These are phyloP conservation scores for Agarophyton chilense DNA, from an alignment of 23 red algal genomes.

Conservation along the genomic window DNA sequence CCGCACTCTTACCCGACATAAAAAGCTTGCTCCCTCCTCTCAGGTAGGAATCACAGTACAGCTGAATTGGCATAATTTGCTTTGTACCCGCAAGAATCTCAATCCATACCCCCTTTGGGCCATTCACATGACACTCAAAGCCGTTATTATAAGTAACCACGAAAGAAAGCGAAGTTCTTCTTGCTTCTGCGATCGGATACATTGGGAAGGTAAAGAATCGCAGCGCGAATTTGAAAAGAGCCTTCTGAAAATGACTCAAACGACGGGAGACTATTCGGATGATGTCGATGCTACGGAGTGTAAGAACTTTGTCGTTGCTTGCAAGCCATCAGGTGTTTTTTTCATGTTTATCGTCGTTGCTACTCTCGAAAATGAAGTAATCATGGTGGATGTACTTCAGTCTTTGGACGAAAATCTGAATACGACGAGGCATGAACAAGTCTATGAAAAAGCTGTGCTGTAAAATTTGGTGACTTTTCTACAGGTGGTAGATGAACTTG, in stretches of 20 bases:
- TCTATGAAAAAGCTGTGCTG: conserved; percentile 77
- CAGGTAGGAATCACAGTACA: too few species aligned
- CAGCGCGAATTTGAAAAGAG: conserved; percentile 79
- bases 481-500: conserved; percentile 84
- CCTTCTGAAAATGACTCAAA: conserved; percentile 74
- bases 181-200: conserved; percentile 67
- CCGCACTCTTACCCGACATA: too few species aligned
- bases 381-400: conserved; percentile 81
- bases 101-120: not conserved
- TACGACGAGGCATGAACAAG: conserved; percentile 72
- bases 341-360: conserved; percentile 79
- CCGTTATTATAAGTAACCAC: conserved; percentile 83
- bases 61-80: not conserved
- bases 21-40: too few species aligned
- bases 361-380: conserved; percentile 78
- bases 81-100: not conserved
- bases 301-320: conserved; percentile 76
- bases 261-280: conserved; percentile 71
- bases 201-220: conserved; percentile 67
- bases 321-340: conserved; percentile 75
- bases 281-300: conserved; percentile 76
- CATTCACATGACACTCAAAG: conserved; percentile 16
- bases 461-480: conserved; percentile 73
- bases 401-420: conserved; percentile 66
- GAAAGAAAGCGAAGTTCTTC: conserved; percentile 81